Evolutionary conservation across 1,139 yeast genomes (phyloP).

Genomic region (Candida frijolesensis): DNA sequence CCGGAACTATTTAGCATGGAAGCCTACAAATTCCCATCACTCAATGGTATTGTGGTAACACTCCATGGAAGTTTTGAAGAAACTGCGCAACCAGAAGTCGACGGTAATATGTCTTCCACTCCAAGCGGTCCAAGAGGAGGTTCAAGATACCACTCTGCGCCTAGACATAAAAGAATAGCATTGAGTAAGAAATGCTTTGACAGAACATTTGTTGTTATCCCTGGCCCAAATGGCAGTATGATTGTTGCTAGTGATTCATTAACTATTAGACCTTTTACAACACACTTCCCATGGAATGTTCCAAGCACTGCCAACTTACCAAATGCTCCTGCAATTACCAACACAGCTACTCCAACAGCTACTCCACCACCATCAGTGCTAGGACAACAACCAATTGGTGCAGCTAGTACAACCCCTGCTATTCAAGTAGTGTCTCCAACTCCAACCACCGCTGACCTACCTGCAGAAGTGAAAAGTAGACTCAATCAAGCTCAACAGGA

Average conservation of each 20-base stretch:
- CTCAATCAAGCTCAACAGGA: slow-evolving; percentile 60
- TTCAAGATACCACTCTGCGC: slow-evolving; percentile 28
- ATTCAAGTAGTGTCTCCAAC: slow-evolving; percentile 19
- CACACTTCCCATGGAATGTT: slow-evolving; percentile 58
- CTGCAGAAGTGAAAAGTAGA: slow-evolving; percentile 56
- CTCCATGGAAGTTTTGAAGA: slow-evolving; percentile 88
- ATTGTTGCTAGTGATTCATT: slow-evolving; percentile 85
- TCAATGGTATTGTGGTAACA: slow-evolving; percentile 74
- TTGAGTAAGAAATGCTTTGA: slow-evolving; percentile 79
- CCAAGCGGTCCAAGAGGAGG: slow-evolving; percentile 28
- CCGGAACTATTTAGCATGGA: slow-evolving; percentile 79
- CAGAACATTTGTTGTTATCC: slow-evolving; percentile 78
- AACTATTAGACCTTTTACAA: slow-evolving; percentile 64
- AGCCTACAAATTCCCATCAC: slow-evolving; percentile 68
- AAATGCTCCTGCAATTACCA: slow-evolving; percentile 10
- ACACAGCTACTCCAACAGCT: slow-evolving; percentile 44
- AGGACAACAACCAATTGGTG: slow-evolving; percentile 19
- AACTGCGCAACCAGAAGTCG: slow-evolving; percentile 50
- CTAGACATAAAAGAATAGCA: slow-evolving; percentile 40
- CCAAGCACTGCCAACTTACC: slow-evolving; percentile 5
- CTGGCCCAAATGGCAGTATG: slow-evolving; percentile 68
- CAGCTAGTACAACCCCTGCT: slow-evolving; percentile 15
- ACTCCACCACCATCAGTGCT: slow-evolving; percentile 8
- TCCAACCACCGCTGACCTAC: slow-evolving; percentile 41
- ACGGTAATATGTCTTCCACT: slow-evolving; percentile 19